Percentiles rank a stretch among this genome's conserved stretches.
Conservation (phyloP, 1,139 yeast genomes). For the Ogataea hybrid region DNA sequence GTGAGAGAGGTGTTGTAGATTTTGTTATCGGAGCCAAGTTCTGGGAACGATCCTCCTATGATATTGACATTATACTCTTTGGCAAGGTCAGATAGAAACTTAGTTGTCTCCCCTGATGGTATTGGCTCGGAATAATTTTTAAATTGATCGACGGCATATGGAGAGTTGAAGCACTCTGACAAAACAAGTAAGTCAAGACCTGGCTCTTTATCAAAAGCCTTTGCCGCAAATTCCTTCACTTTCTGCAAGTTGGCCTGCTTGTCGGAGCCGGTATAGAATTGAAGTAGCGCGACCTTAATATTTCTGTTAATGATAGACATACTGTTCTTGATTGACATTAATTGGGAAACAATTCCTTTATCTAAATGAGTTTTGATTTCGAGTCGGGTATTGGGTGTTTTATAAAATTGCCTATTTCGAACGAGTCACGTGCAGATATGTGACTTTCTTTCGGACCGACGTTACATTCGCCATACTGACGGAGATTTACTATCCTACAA, state of each 20-base stretch:
- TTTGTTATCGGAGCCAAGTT: conserved; percentile 52
- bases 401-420: neutral
- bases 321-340: conserved; percentile 9
- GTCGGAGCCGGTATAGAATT: conserved; percentile 70
- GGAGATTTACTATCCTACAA: neutral
- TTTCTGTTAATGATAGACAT: conserved; percentile 28
- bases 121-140: conserved; percentile 77
- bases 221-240: conserved; percentile 47
- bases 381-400: neutral
- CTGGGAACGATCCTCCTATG: conserved; percentile 93
- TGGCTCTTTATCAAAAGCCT: conserved; percentile 50
- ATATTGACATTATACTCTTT: conserved; percentile 56
- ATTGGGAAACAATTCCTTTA: neutral
- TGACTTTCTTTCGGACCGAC: neutral
- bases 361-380: neutral
- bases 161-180: conserved; percentile 95
- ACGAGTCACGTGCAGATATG: neutral
- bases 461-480: neutral
- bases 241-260: conserved; percentile 57
- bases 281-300: conserved; percentile 68
- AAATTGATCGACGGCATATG: conserved; percentile 86
- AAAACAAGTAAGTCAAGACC: conserved; percentile 58
- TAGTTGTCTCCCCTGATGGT: conserved; percentile 69
- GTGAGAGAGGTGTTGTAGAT: conserved; percentile 82
- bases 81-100: conserved; percentile 62